Evolutionary conservation across 2,329 filamentous ascomycete genomes (phyloP).

Genomic region (Exophiala mesophila): DNA sequence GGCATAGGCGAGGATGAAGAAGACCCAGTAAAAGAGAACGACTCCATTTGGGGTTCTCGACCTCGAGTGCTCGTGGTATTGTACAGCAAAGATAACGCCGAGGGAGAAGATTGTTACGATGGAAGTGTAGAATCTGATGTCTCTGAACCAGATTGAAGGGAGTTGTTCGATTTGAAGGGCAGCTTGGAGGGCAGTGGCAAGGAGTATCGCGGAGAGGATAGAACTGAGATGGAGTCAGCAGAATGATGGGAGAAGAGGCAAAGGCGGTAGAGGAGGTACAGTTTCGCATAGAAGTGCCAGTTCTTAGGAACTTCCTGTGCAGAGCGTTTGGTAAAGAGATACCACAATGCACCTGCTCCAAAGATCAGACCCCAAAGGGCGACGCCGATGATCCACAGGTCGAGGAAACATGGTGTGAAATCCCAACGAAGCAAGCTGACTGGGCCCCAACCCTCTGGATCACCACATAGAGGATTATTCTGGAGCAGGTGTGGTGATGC

Average conservation of each 20-base stretch:
- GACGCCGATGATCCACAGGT: conserved; percentile 77
- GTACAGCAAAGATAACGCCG: conserved; percentile 67
- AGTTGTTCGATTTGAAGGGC: conserved; percentile 69
- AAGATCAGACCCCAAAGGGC: conserved; percentile 73
- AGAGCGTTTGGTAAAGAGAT: conserved; percentile 66
- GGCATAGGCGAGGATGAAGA: conserved; percentile 70
- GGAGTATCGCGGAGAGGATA: conserved; percentile 64
- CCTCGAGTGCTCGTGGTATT: conserved; percentile 81
- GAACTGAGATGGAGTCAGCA: conserved; percentile 37
- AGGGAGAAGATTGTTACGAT: conserved; percentile 67
- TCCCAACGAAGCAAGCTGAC: conserved; percentile 83
- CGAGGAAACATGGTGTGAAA: conserved; percentile 95
- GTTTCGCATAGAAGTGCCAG: conserved; percentile 88
- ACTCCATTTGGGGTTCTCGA: conserved; percentile 81
- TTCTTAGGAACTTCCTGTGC: conserved; percentile 68
- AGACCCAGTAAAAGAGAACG: conserved; percentile 86
- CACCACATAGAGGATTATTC: conserved; percentile 72
- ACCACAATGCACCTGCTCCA: conserved; percentile 73
- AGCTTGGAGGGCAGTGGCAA: conserved; percentile 66
- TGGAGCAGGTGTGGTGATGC: not conserved
- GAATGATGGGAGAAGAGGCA: not conserved
- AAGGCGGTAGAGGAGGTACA: conserved; percentile 51
- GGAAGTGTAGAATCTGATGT: conserved; percentile 84
- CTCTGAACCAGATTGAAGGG: conserved; percentile 65
- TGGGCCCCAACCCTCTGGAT: conserved; percentile 92